Percentiles rank a stretch among this genome's conserved stretches.
Evolutionary conservation across 2,329 filamentous ascomycete genomes (phyloP).

Genomic region (Phaeosphaeria sp.): DNA sequence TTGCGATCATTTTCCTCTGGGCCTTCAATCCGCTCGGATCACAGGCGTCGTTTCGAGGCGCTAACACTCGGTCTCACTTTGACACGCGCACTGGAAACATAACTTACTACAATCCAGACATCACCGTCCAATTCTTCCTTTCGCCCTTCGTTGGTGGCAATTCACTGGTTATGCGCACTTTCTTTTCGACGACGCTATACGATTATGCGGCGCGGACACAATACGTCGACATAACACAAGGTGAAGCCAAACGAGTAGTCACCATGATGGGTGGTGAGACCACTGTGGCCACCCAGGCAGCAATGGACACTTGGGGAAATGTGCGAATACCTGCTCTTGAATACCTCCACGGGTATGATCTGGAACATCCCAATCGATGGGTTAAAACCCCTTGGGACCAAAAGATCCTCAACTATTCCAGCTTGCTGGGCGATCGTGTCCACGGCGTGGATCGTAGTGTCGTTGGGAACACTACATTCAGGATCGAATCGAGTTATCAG

Average conservation of each 20-base stretch:
- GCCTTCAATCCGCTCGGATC: conserved; percentile 17
- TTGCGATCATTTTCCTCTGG: conserved; percentile 8
- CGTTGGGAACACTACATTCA: conserved; percentile 8
- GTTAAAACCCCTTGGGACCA: conserved; percentile 7
- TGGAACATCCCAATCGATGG: conserved; percentile 2
- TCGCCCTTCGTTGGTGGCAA: not conserved
- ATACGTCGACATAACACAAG: conserved; percentile 10
- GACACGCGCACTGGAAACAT: not conserved
- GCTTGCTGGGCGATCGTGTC: conserved; percentile 11
- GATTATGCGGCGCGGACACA: conserved; percentile 6
- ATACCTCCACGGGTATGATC: conserved; percentile 1
- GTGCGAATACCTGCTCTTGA: conserved; percentile 8
- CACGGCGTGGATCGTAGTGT: conserved; percentile 7
- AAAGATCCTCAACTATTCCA: conserved; percentile 11
- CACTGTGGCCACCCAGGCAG: conserved; percentile 8
- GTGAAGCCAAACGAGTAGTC: not conserved
- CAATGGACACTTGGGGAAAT: conserved; percentile 13
- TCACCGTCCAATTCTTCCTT: not conserved
- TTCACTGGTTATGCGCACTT: conserved; percentile 5
- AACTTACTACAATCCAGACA: not conserved
- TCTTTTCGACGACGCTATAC: conserved; percentile 11
- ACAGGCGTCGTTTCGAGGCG: conserved; percentile 12
- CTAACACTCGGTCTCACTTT: not conserved
- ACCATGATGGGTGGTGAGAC: conserved; percentile 7
- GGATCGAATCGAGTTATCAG: not conserved